Conservation (phyloP, 2,329 filamentous ascomycete species). For the Cyphellophora europaea region DNA sequence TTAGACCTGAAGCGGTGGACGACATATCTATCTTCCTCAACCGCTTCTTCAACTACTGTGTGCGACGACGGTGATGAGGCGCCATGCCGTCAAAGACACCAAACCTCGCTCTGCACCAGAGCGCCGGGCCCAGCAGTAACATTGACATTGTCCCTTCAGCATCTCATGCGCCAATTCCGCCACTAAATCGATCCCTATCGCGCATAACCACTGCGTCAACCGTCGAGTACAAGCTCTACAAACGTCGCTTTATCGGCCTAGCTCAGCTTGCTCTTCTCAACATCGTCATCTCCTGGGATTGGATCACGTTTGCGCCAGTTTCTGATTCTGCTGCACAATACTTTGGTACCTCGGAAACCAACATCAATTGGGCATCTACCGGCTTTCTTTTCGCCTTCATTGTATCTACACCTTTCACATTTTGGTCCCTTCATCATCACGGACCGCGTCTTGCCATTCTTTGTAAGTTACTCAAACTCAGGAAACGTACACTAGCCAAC, state of each 20-base stretch:
- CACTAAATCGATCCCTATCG: conserved; percentile 10
- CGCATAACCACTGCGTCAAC: conserved; percentile 12
- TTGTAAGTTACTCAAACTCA: too few relatives aligned
- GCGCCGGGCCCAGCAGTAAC: neutral
- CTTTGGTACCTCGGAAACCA: conserved; percentile 63
- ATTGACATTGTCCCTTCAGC: conserved; percentile 2
- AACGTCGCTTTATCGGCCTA: conserved; percentile 81
- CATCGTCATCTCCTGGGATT: conserved; percentile 92
- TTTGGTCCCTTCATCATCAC: conserved; percentile 65
- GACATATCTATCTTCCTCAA: too few relatives aligned
- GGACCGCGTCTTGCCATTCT: conserved; percentile 69
- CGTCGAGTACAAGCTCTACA: conserved; percentile 54
- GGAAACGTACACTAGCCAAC: too few relatives aligned
- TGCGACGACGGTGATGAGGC: too few relatives aligned
- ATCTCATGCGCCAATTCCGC: neutral
- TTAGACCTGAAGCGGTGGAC: too few relatives aligned
- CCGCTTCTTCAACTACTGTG: too few relatives aligned
- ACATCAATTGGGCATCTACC: conserved; percentile 89
- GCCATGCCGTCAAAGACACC: neutral
- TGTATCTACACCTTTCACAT: conserved; percentile 59
- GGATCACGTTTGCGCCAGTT: conserved; percentile 85
- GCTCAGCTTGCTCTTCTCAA: conserved; percentile 78
- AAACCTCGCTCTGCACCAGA: neutral
- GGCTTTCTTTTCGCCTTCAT: conserved; percentile 80
- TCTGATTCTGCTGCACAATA: conserved; percentile 64